Percentiles rank a stretch among this genome's conserved stretches.
Conservation (phyloP, 2,329 filamentous ascomycete genomes). For the Aureobasidium sp. region DNA sequence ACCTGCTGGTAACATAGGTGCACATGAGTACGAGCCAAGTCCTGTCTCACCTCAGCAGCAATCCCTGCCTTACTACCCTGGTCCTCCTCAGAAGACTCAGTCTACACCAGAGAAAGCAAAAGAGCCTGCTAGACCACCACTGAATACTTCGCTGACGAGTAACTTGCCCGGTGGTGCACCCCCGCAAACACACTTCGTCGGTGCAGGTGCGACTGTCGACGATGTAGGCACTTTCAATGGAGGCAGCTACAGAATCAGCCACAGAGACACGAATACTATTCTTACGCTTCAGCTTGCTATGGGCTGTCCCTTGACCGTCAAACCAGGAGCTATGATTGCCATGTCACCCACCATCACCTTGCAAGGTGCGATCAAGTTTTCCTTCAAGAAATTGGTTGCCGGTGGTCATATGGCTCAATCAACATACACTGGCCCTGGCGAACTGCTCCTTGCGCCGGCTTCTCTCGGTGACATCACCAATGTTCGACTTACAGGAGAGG, state of each 20-base stretch:
- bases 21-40: neutral
- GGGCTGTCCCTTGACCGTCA: constrained; percentile 73
- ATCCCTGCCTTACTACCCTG: constrained; percentile 29
- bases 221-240: constrained; percentile 97
- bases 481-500: constrained; percentile 62
- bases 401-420: constrained; percentile 74
- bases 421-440: constrained; percentile 80
- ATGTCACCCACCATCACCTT: constrained; percentile 87
- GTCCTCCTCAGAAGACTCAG: constrained; percentile 28
- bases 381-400: constrained; percentile 80
- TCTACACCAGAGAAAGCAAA: constrained; percentile 26
- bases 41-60: constrained; percentile 21
- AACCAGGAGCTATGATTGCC: constrained; percentile 85
- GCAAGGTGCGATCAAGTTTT: constrained; percentile 76
- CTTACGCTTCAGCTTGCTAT: constrained; percentile 84
- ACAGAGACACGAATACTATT: constrained; percentile 84
- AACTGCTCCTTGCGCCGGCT: constrained; percentile 74
- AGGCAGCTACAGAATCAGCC: constrained; percentile 86
- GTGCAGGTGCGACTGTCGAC: constrained; percentile 56
- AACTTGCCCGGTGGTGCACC: constrained; percentile 35
- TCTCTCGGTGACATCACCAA: constrained; percentile 80
- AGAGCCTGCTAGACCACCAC: constrained; percentile 18
- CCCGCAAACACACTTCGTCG: constrained; percentile 52
- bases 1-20: constrained; percentile 4
- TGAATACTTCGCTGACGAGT: constrained; percentile 26